phyloP scores from a whole-genome alignment of 805 yeast genomes.

The Brettanomyces sp. region DNA sequence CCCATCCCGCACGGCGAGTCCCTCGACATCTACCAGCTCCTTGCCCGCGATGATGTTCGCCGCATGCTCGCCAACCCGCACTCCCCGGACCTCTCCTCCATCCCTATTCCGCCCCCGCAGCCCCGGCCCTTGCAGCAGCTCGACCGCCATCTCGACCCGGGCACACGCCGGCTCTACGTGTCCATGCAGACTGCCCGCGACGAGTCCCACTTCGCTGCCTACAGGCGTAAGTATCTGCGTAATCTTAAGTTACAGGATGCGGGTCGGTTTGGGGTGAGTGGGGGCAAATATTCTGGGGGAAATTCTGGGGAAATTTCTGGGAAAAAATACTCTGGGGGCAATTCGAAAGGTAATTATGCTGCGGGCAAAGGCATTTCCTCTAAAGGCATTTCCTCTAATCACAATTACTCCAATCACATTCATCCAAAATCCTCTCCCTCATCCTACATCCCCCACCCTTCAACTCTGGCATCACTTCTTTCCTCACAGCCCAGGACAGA shows the following conservation, averaged over 20 bases:
- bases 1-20: conserved; percentile 77
- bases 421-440: not conserved
- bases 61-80: conserved; percentile 14
- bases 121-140: conserved; percentile 6
- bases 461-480: not conserved
- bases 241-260: conserved; percentile 8
- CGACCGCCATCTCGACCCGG: conserved; percentile 18
- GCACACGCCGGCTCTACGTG: conserved; percentile 16
- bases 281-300: too few relatives aligned
- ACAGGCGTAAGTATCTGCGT: conserved; percentile 13
- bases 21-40: conserved; percentile 45
- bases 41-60: conserved; percentile 29
- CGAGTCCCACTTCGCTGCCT: conserved; percentile 20
- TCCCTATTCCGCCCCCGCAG: conserved; percentile 3
- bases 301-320: too few relatives aligned
- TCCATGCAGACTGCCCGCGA: conserved; percentile 22
- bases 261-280: not conserved
- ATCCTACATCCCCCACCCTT: not conserved
- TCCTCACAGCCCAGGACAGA: too few relatives aligned
- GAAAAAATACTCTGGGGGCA: too few relatives aligned
- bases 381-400: too few relatives aligned
- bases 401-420: too few relatives aligned
- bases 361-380: too few relatives aligned
- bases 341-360: too few relatives aligned
- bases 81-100: conserved; percentile 10